Evolutionary conservation across 2,329 filamentous ascomycete genomes (phyloP), one percentile per base, ranked within the genome.

Genomic region (Calonectria fujianensis): DNA sequence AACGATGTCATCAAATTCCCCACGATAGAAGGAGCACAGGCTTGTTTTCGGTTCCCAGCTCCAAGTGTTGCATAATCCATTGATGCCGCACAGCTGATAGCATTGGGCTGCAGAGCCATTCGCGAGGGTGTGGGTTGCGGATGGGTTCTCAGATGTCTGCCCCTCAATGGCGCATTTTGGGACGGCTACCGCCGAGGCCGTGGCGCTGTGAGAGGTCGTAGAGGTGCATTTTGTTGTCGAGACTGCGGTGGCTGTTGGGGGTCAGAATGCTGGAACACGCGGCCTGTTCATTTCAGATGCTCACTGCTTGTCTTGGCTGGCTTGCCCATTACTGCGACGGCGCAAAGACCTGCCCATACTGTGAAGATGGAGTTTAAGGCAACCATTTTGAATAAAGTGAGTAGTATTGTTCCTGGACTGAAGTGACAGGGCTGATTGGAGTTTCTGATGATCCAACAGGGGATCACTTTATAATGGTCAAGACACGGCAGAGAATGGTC

Each of bases 51-150:
- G 52, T 7, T 35, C 52, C 52, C 52, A 57, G 52, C 52, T 32
- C 52, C 52, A 57, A n/a, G 52, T 57, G 31, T 57, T 57, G 52
- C 52, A 57, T 31, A 57, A 4, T 27, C 52, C 52, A 18, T 35
- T 57, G 16, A 57, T 57, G 52, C 52, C 20, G 14, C 52, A 57
- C 8, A 57, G 20, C 31, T 57, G 52, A 27, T 57, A 57, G 20
- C 52, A 57, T 35, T 57, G 29, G 9, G 29, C 52, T 35, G 52
- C 52, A 14, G 35, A 13, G 31, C 52, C 52, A 35, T 32, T 20
- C 9, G 18, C 24, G 31, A 57, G 52, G n/a, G 52, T 57, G 31
- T 57, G 52, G 1, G 52, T 57, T n/a, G 52, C 52, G 4, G 52
- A 35, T 10, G 52, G 52, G 8, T 57, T 57, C 14, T 57, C 52